Base-by-base conservation (phyloP, 345 rosid species). In the Melastoma malabathricum region DNA sequence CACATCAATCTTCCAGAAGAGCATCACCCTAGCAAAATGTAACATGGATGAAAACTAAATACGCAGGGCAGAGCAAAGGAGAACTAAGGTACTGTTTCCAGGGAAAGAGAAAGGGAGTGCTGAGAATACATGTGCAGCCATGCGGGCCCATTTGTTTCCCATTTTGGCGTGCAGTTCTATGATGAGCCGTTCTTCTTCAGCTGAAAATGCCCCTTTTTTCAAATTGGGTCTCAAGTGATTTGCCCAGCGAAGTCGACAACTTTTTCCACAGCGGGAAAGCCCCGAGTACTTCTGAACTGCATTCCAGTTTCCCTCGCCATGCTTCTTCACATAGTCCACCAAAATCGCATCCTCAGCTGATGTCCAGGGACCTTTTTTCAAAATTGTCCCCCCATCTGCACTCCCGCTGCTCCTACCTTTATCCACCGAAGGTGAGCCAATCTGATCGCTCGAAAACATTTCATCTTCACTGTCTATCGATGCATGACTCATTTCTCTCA, bases 341-440 rank as follows among this genome's bases (percentile, higher is more conserved):
- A 92, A 73, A 62, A 92, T 79, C 29, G 76, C 80, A 65, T 92
- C 98, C 77, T 92, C 97, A 14, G 90, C 68, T n/a, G 98, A 72
- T 6, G 98, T 84, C 98, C 98, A 92, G 17, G 98, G 98, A 47
- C 98, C 98, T 79, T 92, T 92, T 80, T 87, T 87, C 66, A 92
- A 65, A 65, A 48, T 59, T 57, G 45, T 23, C 54, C 78, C 83
- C 27, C 62, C 81, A 67, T 67, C 76, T 15, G 56, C 54, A 64
- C 68, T 65, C 55, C 70, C 82, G 66, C 68, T 69, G 41, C 51
- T 57, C 44, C 58, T 66, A 55, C 67, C 71, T 61, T 64, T 75
- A 53, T 77, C 86, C 38, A 57, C 25, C 72, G 68, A 73, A 4
- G 86, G 75, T 1, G 84, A 84, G 14, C 74, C 84, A 27, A 48